These are phyloP conservation scores for Phytopythium litorale DNA, from an alignment of 352 stramenopile genomes.

Conservation along the genomic window DNA sequence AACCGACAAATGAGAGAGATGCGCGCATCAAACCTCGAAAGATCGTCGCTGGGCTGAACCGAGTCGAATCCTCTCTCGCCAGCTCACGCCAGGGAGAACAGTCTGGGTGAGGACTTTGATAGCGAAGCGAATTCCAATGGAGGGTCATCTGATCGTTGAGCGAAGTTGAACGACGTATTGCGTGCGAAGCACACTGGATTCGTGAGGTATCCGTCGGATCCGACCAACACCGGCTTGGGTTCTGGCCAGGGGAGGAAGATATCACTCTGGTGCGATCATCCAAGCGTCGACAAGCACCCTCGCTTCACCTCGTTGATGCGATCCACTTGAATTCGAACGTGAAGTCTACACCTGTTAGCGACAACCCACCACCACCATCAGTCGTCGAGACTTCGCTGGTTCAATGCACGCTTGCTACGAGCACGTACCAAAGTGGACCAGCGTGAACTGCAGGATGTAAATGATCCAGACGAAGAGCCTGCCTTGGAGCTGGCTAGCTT, in stretches of 20 bases:
- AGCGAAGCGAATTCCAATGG: neutral
- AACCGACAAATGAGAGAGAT: neutral
- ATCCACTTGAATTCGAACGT: slow-evolving; percentile 17
- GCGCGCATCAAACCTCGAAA: neutral
- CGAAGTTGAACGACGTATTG: too few relatives aligned
- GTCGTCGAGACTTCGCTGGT: neutral
- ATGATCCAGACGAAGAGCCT: slow-evolving; percentile 24
- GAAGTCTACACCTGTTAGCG: slow-evolving; percentile 12
- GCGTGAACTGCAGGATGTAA: slow-evolving; percentile 22
- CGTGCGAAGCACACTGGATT: too few relatives aligned
- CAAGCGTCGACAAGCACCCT: neutral
- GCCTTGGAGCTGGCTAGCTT: slow-evolving; percentile 15
- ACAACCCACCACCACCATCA: too few relatives aligned
- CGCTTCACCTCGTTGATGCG: neutral
- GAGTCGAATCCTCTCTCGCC: neutral
- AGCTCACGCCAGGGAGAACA: too few relatives aligned
- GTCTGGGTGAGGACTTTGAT: neutral
- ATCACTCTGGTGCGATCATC: too few relatives aligned
- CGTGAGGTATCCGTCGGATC: neutral
- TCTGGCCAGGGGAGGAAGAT: too few relatives aligned
- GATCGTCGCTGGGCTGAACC: neutral
- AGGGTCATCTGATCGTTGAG: too few relatives aligned
- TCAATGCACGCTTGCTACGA: neutral
- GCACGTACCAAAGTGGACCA: slow-evolving; percentile 24
- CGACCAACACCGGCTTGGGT: neutral